Conservation (phyloP, 768 basidiomycete species). For the Boletus reticulatus region DNA sequence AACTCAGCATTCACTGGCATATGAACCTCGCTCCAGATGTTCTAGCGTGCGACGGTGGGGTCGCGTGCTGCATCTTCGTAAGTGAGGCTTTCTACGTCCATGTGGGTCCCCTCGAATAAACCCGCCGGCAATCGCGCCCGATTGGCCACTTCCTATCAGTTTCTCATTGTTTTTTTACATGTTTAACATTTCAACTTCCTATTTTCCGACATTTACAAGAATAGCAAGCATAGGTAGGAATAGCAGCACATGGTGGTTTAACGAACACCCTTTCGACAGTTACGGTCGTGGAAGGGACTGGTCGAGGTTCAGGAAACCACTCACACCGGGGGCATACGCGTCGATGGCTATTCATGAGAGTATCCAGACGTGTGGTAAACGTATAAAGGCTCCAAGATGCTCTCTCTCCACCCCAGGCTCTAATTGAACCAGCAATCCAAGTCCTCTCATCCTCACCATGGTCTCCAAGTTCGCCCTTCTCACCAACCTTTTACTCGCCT, state of each 20-base stretch:
- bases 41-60: neutral
- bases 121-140: neutral
- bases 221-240: neutral
- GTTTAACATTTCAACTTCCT: neutral
- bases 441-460: constrained; percentile 9
- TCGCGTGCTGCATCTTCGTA: neutral
- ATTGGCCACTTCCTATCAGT: neutral
- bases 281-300: neutral
- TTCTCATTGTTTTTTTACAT: neutral
- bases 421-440: neutral
- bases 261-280: neutral
- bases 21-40: too few species aligned
- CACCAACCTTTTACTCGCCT: constrained; percentile 18
- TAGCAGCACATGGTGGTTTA: neutral
- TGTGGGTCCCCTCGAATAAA: neutral
- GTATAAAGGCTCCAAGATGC: constrained; percentile 12
- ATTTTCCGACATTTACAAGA: neutral
- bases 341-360: neutral
- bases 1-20: neutral
- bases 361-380: neutral
- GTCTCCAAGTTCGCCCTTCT: constrained; percentile 16
- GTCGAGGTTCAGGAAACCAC: too few species aligned
- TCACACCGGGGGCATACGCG: neutral
- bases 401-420: neutral
- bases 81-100: neutral